Base-by-base conservation (phyloP, 768 basidiomycete genomes). In the Termitomyces sp. region DNA sequence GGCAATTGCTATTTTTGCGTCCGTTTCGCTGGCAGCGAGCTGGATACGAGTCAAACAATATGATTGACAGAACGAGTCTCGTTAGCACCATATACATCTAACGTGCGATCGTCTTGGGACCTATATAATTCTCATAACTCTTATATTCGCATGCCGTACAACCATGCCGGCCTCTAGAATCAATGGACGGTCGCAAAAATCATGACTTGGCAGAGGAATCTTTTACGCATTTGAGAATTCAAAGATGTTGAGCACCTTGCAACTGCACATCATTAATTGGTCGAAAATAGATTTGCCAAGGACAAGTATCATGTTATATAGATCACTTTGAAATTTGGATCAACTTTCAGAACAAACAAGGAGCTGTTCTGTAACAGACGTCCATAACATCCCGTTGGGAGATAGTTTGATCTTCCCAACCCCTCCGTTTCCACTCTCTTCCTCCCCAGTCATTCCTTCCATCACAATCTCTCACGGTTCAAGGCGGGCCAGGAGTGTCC, bases 291-390 rank as follows among this genome's bases (percentile, higher is more conserved):
- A 18, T 37, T 51, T 28, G 22, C 16, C 24, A 2, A 28, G 18
- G 9, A 47, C 12, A 45, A 29, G 29, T 39, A 18, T 39, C 10
- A 10, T 51, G 10, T 7, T 20, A 33, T n/a, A 34, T 24, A 55
- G 53, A 36, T 28, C 54, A 58, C 58, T 49, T 59, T n/a, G 50
- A 16, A 41, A 51, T 51, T 18, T 51, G 52, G 29, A 57, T 58
- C 58, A 59, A 53, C 24, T 51, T 39, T 49, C 47, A 55, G 44
- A 58, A 60, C 60, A 66, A 64, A 66, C 63, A 66, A 62, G 54
- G 59, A 50, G 22, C 39, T 60, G 51, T 37, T n/a, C 39, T 60
- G 55, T 37, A 56, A 41, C 56, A 46, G 49, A 53, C 60, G 6
- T 47, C 48, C 54, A 60, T 47, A 29, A 29, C n/a, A n/a, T n/a